These are phyloP conservation scores for Alnus glutinosa DNA, from an alignment of 306 rosid species.

Conservation along the genomic window DNA sequence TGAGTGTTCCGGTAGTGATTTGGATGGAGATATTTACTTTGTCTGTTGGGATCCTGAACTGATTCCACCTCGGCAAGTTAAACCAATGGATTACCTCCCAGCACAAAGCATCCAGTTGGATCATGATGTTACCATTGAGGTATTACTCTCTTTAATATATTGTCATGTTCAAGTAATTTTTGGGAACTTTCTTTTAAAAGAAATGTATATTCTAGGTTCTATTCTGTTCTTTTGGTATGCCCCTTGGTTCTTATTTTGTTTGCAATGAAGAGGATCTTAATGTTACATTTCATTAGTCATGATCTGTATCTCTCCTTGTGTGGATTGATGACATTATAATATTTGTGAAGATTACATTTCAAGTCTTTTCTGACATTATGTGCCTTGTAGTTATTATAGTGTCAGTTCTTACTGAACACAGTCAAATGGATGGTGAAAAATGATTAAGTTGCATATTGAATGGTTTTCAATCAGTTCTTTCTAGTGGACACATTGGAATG, in stretches of 20 bases:
- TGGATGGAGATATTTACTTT: too few relatives aligned
- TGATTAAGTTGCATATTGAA: too few relatives aligned
- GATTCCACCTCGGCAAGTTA: slow-evolving; percentile 22
- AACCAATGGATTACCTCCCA: slow-evolving; percentile 50
- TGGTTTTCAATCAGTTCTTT: neutral
- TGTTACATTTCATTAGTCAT: neutral
- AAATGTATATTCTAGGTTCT: neutral
- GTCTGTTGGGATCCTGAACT: slow-evolving; percentile 48
- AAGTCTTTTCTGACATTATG: too few relatives aligned
- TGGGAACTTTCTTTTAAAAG: too few relatives aligned
- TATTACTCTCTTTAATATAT: slow-evolving; percentile 26
- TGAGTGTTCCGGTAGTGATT: too few relatives aligned
- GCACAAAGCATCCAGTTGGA: slow-evolving; percentile 31
- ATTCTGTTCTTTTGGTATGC: neutral
- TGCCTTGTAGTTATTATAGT: too few relatives aligned
- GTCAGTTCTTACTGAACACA: too few relatives aligned
- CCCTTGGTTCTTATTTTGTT: neutral
- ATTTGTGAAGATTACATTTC: too few relatives aligned
- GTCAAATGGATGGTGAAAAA: too few relatives aligned
- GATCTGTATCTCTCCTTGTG: neutral
- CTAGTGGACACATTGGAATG: neutral
- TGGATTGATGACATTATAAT: too few relatives aligned
- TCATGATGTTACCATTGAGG: slow-evolving; percentile 47
- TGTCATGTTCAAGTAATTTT: neutral
- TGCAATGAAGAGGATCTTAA: neutral